Base-by-base conservation (phyloP, 208 protist genomes). In the Herpetomonas samuelpessoai region DNA sequence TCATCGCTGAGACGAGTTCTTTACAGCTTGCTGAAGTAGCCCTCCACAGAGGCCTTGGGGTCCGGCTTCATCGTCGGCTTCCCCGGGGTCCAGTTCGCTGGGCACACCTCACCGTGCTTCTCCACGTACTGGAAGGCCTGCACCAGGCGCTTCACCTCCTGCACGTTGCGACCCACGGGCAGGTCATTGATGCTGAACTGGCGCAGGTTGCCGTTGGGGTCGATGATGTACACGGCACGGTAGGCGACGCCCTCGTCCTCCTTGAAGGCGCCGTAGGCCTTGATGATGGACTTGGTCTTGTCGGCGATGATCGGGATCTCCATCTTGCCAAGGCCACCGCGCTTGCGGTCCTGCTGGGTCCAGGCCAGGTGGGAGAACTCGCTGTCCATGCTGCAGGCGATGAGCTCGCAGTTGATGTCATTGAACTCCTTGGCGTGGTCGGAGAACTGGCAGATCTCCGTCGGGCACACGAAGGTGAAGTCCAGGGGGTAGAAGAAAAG, bases 391-490 rank as follows among this genome's bases (percentile, higher is more conserved):
- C 91, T 97, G 74, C 79, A 85, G 61, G 83, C 91, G 60, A 98
- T 71, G 27, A 99, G 81, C 74, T 98, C 96, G 62, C 76, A 90
- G 74, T 86, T 81, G 39, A 92, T 49, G 57, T 76, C 74, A 26
- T 64, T 62, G 83, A 99, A 99, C 71, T 98, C 80, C 55, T 88
- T 88, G 46, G 71, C 74, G 65, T 76, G 68, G 61, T 99, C 95
- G 41, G 73, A 90, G 91, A 98, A 98, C 65, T 96, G 91, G 68
- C 96, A 93, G 62, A 98, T 97, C 86, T 99, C 97, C 14, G 96
- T 98, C 31, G 97, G 97, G 85, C 97, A 99, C 62, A 99, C 96
- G 67, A 98, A 98, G 62, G 95, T 98, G 83, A 98, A 98, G 79
- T 98, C 96, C 26, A 98, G 62, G 26, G 97, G 97, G 74, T 98